phyloP scores from a whole-genome alignment of 2,329 filamentous ascomycete species.

The Beauveria brongniartii region DNA sequence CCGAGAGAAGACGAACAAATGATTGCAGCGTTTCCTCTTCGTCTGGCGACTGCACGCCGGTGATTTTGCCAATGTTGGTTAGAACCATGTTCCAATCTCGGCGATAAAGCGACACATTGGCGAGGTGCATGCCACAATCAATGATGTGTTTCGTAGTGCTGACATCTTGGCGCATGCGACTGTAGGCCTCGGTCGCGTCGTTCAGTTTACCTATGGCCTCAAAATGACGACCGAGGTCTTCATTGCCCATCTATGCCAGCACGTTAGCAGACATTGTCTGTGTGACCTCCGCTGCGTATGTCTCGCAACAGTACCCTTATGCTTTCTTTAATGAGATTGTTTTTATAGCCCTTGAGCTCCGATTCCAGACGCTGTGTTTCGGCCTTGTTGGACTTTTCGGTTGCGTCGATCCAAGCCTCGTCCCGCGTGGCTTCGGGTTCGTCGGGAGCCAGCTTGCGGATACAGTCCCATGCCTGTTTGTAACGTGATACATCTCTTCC shows the following conservation, averaged over 20 bases:
- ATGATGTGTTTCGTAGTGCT: slow-evolving; percentile 75
- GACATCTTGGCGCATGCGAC: slow-evolving; percentile 84
- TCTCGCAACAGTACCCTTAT: slow-evolving; percentile 55
- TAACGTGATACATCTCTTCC: slow-evolving; percentile 70
- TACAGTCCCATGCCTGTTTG: slow-evolving; percentile 54
- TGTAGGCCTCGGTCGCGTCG: slow-evolving; percentile 68
- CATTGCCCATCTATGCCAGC: slow-evolving; percentile 71
- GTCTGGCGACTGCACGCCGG: slow-evolving; percentile 33
- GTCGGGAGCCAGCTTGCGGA: slow-evolving; percentile 54
- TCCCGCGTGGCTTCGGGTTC: slow-evolving; percentile 64
- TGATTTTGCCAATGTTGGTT: slow-evolving; percentile 55
- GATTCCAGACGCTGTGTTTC: slow-evolving; percentile 71
- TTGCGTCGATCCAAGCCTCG: slow-evolving; percentile 64
- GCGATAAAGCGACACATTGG: slow-evolving; percentile 67
- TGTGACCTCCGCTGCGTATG: no score
- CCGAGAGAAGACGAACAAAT: slow-evolving; percentile 43
- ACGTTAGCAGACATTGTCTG: slow-evolving; percentile 4
- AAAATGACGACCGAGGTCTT: slow-evolving; percentile 80
- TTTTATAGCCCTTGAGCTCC: slow-evolving; percentile 88
- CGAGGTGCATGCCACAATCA: slow-evolving; percentile 72
- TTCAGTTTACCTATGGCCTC: slow-evolving; percentile 68
- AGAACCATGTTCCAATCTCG: slow-evolving; percentile 67
- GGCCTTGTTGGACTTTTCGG: slow-evolving; percentile 55
- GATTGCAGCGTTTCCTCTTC: slow-evolving; percentile 42
- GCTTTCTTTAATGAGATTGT: slow-evolving; percentile 95